Evolutionary conservation across 2,329 filamentous ascomycete genomes (phyloP), one percentile per base, ranked within the genome.

Genomic region (Mycosphaerelloides madeirae): DNA sequence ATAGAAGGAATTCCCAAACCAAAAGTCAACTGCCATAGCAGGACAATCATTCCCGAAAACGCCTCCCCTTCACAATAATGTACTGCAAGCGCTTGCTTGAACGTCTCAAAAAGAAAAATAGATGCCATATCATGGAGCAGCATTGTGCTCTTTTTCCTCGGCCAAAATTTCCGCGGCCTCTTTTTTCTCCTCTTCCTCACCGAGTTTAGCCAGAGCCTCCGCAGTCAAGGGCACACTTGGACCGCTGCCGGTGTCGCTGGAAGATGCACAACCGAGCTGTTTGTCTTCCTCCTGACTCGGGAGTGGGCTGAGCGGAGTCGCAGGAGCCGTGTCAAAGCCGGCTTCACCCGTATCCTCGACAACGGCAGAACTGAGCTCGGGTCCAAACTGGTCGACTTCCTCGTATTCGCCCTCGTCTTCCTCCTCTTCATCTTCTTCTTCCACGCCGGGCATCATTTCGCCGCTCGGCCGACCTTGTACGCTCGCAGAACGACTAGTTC

Each of bases 381-480:
- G 61, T 3, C 60, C 61, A 32, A 62, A 62, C 20, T 59, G 57
- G 38, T 61, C 56, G 33, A 51, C 46, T 14, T 53, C 50, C 14
- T 56, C 55, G 25, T 58, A 52, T 20, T 53, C 56, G 5, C 52
- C 53, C n/a, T 38, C 46, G 13, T 60, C 54, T 32, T 56, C 56
- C 25, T 55, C 56, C 11, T 61, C 59, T 31, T 60, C 59, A 22
- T 63, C 60, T 36, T 62, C 61, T 43, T 63, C 62, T 13, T 55
- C 57, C 1, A 61, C 50, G 2, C 57, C 71, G 28, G 85, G 84
- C n/a, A 82, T 82, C 41, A 87, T 82, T 66, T 90, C 86, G 7
- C 81, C 83, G 43, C 84, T 89, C 18, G 81, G 71, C 20, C 85
- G 72, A 2, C 84, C 84, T 39, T 82, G 66, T 2, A 80, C 77